These are phyloP conservation scores for Saccharomyces hybrid DNA, from an alignment of 1,139 yeast species.

Conservation along the genomic window DNA sequence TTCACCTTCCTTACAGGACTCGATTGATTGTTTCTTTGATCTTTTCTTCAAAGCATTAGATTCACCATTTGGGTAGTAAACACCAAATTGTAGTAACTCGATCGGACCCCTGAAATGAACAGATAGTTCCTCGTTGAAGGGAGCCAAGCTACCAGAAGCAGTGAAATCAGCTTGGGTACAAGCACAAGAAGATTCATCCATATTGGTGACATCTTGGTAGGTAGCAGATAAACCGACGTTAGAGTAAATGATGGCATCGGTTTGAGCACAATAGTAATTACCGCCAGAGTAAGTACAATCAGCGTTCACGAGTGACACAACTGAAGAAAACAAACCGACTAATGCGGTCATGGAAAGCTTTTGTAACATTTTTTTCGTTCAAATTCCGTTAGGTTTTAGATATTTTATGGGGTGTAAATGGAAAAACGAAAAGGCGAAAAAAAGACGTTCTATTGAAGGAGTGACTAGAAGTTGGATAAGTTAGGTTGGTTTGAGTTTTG, in stretches of 20 bases:
- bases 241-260: constrained; percentile 57
- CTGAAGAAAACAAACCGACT: constrained; percentile 11
- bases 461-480: constrained; percentile 11
- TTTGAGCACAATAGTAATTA: constrained; percentile 73
- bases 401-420: neutral
- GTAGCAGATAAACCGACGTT: constrained; percentile 76
- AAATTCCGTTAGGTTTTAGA: neutral
- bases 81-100: constrained; percentile 70
- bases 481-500: neutral
- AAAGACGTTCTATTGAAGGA: constrained; percentile 4
- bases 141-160: constrained; percentile 72
- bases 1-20: constrained; percentile 11
- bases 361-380: constrained; percentile 7
- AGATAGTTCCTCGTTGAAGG: constrained; percentile 80
- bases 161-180: constrained; percentile 45
- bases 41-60: constrained; percentile 33
- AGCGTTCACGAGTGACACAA: constrained; percentile 28
- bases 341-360: neutral
- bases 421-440: neutral
- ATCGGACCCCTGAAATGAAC: constrained; percentile 95
- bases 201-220: constrained; percentile 59
- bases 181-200: constrained; percentile 61
- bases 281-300: constrained; percentile 49
- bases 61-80: constrained; percentile 44
- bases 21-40: constrained; percentile 29